Base-by-base conservation (phyloP, 1,284 basidiomycete genomes). In the Lignosus rhinocerotis region DNA sequence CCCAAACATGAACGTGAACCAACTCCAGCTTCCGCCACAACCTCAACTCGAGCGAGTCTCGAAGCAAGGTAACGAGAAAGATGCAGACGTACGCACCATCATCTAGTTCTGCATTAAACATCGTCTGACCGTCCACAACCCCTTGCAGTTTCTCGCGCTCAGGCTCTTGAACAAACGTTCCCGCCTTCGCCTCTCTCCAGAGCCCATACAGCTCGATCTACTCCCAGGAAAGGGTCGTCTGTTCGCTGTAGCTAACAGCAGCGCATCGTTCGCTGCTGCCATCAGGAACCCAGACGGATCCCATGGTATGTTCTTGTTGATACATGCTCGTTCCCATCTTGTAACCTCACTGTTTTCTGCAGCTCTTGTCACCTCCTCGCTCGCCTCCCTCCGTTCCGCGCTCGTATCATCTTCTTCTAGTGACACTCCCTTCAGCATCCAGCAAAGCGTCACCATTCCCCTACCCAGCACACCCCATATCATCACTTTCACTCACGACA, bases 231-330 rank as follows among this genome's bases (percentile, higher is more conserved):
- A 74, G 53, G 64, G 70, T 58, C 64, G 76, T 63, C 69, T 88
- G 17, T 82, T 92, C 62, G 78, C 83, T 6, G 75, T 81, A 4
- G 78, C 84, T 2, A 88, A 86, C 66, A 70, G 75, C 12, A 79
- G 75, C 61, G 85, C 82, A 36, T 90, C 83, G 82, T 91, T 90
- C 72, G 84, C 80, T 47, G 86, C 87, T 44, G 79, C 83, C 9
- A 76, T 70, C 49, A 75, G 74, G 25, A 73, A 71, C 46, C 67
- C 70, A 53, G 72, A 70, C 52, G 73, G 49, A 56, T 68, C 64
- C 71, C 79, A 80, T 71, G 63, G 81, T 71, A 48, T 52, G 58
- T 44, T 6, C 34, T 21, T 30, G 30, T 12, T n/a, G 19, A 21
- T 39, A 32, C 19, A n/a, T 6, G 16, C 0, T 31, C 34, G 5